phyloP scores from a whole-genome alignment of 768 basidiomycete genomes.

The Leccinum pellstonianum region DNA sequence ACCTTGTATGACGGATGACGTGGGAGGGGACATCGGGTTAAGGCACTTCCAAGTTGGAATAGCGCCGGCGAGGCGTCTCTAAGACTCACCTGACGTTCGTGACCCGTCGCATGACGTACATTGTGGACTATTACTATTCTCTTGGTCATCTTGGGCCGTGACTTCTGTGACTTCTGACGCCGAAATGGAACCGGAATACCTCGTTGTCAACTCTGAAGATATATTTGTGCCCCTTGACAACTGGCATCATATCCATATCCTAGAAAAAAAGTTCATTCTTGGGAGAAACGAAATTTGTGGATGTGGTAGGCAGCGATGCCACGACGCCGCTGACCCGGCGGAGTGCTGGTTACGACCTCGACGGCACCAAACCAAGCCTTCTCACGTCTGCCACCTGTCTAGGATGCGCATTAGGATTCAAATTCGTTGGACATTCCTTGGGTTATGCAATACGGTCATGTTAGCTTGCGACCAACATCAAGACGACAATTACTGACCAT shows the following conservation, averaged over 20 bases:
- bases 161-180: neutral
- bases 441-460: neutral
- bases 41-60: neutral
- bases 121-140: neutral
- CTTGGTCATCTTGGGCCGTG: neutral
- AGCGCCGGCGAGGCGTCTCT: too few species aligned
- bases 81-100: neutral
- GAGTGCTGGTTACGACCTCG: neutral
- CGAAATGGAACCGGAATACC: neutral
- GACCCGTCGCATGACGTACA: neutral
- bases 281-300: too few species aligned
- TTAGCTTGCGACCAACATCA: neutral
- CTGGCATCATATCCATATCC: neutral
- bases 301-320: too few species aligned
- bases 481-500: neutral
- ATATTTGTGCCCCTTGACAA: conserved; percentile 2
- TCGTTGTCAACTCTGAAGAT: neutral
- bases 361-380: neutral
- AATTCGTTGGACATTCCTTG: neutral
- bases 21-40: neutral
- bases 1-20: neutral
- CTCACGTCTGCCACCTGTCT: neutral
- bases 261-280: neutral
- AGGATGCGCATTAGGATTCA: neutral
- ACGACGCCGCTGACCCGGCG: too few species aligned